Evolutionary conservation across 2,329 filamentous ascomycete genomes (phyloP).

Genomic region (Phyllosticta citribraziliensis): DNA sequence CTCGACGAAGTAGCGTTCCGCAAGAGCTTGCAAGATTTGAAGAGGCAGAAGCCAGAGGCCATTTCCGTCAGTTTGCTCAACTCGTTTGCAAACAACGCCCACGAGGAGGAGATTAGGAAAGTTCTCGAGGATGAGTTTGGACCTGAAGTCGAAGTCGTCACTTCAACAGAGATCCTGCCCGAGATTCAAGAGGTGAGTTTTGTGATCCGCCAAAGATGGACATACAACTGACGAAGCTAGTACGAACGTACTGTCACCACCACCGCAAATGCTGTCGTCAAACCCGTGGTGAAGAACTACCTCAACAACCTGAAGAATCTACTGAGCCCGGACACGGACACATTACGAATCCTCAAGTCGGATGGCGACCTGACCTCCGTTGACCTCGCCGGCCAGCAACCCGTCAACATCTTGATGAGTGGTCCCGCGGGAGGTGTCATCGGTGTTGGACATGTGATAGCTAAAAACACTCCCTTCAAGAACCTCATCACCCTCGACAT

Average conservation of each 20-base stretch:
- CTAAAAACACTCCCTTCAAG: slow-evolving; percentile 37
- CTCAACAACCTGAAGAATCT: slow-evolving; percentile 31
- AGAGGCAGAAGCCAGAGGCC: slow-evolving; percentile 33
- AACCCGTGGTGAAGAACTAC: slow-evolving; percentile 39
- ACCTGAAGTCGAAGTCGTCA: slow-evolving; percentile 33
- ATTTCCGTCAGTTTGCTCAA: slow-evolving; percentile 40
- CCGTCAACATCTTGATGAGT: slow-evolving; percentile 42
- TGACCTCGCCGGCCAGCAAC: slow-evolving; percentile 34
- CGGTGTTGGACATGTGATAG: slow-evolving; percentile 38
- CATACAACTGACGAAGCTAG: neutral
- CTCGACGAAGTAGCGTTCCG: slow-evolving; percentile 33
- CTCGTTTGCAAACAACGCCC: slow-evolving; percentile 35
- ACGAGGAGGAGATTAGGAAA: slow-evolving; percentile 32
- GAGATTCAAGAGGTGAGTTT: slow-evolving; percentile 33
- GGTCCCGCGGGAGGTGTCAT: slow-evolving; percentile 42
- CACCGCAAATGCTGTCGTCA: slow-evolving; percentile 39
- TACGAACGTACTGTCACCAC: slow-evolving; percentile 42
- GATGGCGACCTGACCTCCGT: slow-evolving; percentile 40
- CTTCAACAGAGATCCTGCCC: slow-evolving; percentile 36
- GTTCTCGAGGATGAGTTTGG: slow-evolving; percentile 36
- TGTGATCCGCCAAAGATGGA: fast-evolving
- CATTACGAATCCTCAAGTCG: slow-evolving; percentile 40
- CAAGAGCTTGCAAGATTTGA: slow-evolving; percentile 28
- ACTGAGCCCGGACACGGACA: slow-evolving; percentile 33
- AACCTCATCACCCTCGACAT: slow-evolving; percentile 42